Evolutionary conservation across 75 land plant species (phyloP).

Genomic region (Adiantum capillusveneris): DNA sequence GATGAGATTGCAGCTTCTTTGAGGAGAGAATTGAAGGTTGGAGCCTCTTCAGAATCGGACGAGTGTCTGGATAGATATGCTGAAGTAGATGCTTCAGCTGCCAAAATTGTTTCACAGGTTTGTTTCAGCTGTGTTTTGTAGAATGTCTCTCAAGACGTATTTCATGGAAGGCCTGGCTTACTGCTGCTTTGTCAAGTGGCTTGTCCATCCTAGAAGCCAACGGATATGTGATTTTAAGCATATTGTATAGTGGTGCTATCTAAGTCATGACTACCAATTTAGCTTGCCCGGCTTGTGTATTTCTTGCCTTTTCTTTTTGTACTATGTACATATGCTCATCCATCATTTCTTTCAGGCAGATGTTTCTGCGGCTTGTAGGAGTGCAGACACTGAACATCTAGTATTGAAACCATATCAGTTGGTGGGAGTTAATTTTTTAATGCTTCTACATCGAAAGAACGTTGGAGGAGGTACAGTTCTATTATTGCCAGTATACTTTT

Average conservation of each 20-base stretch:
- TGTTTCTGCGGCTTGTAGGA: conserved; percentile 60
- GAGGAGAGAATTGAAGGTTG: conserved; percentile 60
- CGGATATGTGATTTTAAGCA: no score
- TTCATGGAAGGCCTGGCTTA: no score
- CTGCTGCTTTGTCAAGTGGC: no score
- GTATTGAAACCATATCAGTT: conserved; percentile 91
- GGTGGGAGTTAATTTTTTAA: conserved; percentile 94
- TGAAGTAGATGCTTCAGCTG: conserved; percentile 63
- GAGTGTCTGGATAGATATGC: conserved; percentile 54
- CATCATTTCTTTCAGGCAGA: conserved; percentile 54
- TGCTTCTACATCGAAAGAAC: conserved; percentile 72
- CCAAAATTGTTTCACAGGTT: conserved; percentile 87
- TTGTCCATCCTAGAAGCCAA: no score
- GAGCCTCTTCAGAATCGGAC: conserved; percentile 19
- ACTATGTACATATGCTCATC: no score
- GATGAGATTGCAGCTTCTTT: conserved; percentile 63
- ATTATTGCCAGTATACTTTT: no score
- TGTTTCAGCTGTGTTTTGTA: no score
- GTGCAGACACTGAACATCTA: conserved; percentile 41
- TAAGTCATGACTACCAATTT: no score
- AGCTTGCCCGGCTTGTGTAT: no score
- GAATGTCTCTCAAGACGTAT: no score
- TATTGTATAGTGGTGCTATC: no score
- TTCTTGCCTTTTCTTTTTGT: no score
- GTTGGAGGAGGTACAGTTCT: conserved; percentile 96